A percentile compares a stretch with the other conserved stretches of the same genome.
phyloP scores from a whole-genome alignment of 148 eudicot species.

The Fagopyrum esculentum region DNA sequence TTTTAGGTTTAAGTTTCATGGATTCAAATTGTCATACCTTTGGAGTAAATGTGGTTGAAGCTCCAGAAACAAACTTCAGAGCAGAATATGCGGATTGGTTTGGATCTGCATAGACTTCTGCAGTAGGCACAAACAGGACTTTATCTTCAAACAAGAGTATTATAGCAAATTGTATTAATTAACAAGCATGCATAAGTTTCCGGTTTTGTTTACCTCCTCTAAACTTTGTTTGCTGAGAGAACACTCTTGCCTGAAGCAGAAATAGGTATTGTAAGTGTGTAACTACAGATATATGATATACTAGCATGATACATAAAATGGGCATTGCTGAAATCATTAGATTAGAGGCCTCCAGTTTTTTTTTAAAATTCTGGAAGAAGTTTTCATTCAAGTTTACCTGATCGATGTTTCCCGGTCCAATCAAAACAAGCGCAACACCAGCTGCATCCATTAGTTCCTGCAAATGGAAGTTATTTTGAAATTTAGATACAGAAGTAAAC shows the following conservation, averaged over 20 bases:
- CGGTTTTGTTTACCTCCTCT: slow-evolving; percentile 55
- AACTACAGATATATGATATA: slow-evolving; percentile 1
- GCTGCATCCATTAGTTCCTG: slow-evolving; percentile 90
- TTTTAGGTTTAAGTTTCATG: neutral
- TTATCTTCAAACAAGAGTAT: neutral
- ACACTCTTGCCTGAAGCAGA: slow-evolving; percentile 59
- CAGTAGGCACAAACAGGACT: slow-evolving; percentile 14
- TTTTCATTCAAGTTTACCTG: slow-evolving; percentile 37
- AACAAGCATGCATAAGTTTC: neutral
- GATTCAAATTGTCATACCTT: slow-evolving; percentile 17
- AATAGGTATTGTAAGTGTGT: neutral
- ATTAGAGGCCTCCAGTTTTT: neutral
- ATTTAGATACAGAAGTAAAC: neutral
- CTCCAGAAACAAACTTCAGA: slow-evolving; percentile 81
- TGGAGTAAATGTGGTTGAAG: slow-evolving; percentile 81
- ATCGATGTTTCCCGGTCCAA: slow-evolving; percentile 91
- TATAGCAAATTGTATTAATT: neutral
- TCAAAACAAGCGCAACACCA: slow-evolving; percentile 76
- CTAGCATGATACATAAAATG: neutral
- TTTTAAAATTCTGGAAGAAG: neutral
- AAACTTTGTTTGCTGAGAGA: slow-evolving; percentile 72
- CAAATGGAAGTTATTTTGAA: neutral
- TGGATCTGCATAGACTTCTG: slow-evolving; percentile 98
- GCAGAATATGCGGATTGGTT: slow-evolving; percentile 63
- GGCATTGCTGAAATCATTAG: neutral